Evolutionary conservation across 140 eudicot genomes (phyloP).

Genomic region (Anethum foeniculum): DNA sequence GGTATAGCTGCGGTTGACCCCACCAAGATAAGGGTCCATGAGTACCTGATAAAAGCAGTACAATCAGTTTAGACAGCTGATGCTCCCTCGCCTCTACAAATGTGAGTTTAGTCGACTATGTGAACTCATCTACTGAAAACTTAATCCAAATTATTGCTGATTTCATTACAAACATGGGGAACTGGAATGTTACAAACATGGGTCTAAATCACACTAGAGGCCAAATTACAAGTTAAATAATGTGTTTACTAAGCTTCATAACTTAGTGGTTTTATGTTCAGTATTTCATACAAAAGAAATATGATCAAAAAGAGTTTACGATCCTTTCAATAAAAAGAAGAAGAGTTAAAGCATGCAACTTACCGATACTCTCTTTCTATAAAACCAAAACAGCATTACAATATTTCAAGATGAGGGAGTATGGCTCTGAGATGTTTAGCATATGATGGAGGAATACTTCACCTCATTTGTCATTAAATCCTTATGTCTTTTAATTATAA

Average conservation of each 20-base stretch:
- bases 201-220: not conserved
- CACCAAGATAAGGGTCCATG: conserved; percentile 19
- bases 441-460: not conserved
- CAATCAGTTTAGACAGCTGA: not conserved
- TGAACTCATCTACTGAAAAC: not conserved
- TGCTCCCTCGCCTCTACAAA: not conserved
- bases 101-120: not conserved
- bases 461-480: not conserved
- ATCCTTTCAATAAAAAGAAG: not conserved
- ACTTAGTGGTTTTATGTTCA: not conserved
- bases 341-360: not conserved
- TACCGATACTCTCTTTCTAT: not conserved
- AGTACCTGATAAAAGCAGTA: conserved; percentile 5
- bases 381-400: not conserved
- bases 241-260: too few relatives aligned
- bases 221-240: not conserved
- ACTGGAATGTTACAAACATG: not conserved
- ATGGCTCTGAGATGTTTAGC: not conserved
- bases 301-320: not conserved
- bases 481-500: not conserved
- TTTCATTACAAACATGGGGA: not conserved
- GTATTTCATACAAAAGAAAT: too few relatives aligned
- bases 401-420: not conserved
- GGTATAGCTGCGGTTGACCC: conserved; percentile 1
- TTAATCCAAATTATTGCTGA: not conserved